phyloP scores from a whole-genome alignment of 306 rosid species.

The Gastrolobium villosum region DNA sequence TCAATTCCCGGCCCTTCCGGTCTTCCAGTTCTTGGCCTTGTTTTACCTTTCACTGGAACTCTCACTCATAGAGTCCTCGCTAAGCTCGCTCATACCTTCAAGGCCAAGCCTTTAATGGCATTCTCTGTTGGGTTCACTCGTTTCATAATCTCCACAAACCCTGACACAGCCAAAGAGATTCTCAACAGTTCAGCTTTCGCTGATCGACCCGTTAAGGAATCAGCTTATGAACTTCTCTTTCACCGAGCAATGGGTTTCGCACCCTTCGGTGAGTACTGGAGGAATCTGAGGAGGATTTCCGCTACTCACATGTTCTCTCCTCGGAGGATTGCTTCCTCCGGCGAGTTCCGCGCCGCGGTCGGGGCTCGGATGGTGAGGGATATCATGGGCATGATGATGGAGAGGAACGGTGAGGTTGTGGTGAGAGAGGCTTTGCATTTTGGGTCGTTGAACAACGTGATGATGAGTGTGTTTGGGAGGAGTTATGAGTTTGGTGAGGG shows the following conservation, averaged over 20 bases:
- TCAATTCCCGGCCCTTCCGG: constrained; percentile 78
- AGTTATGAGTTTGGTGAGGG: constrained; percentile 63
- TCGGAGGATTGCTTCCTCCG: constrained; percentile 52
- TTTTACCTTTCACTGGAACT: constrained; percentile 51
- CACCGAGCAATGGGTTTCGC: constrained; percentile 85
- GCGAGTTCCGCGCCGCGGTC: constrained; percentile 43
- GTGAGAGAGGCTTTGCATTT: constrained; percentile 65
- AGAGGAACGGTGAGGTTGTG: constrained; percentile 54
- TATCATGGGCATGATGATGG: constrained; percentile 54
- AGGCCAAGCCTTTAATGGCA: constrained; percentile 70
- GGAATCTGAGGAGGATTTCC: constrained; percentile 75
- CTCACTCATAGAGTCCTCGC: constrained; percentile 64
- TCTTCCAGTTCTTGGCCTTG: constrained; percentile 66
- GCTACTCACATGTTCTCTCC: constrained; percentile 70
- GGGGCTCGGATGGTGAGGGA: constrained; percentile 58
- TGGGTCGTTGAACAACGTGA: constrained; percentile 72
- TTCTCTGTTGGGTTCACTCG: constrained; percentile 74
- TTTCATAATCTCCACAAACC: constrained; percentile 66
- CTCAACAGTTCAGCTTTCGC: constrained; percentile 73
- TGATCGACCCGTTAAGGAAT: constrained; percentile 75
- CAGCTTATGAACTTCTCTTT: constrained; percentile 77
- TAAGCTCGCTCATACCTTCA: constrained; percentile 44
- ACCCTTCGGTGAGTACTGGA: constrained; percentile 79
- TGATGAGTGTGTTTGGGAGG: constrained; percentile 78
- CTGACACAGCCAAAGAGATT: constrained; percentile 71